A percentile compares a stretch with the other conserved stretches of the same genome.
Evolutionary conservation across 2,329 filamentous ascomycete species (phyloP).

Genomic region (Magnaporthiopsis incrustans): DNA sequence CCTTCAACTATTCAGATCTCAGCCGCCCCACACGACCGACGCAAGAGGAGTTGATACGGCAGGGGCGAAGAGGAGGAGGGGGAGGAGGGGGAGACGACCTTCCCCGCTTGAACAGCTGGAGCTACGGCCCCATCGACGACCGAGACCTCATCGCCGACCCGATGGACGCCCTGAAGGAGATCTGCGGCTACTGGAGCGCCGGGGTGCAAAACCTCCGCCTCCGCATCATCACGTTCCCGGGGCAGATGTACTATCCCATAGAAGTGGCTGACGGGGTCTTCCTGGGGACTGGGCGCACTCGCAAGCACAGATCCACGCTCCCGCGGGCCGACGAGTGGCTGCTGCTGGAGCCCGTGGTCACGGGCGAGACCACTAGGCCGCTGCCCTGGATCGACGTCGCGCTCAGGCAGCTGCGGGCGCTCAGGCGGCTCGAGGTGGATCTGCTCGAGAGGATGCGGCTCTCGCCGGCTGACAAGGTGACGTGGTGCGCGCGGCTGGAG

Average conservation of each 20-base stretch:
- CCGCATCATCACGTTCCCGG: slow-evolving; percentile 24
- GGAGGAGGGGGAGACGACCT: too few relatives aligned
- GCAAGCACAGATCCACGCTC: neutral
- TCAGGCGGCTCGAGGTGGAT: slow-evolving; percentile 34
- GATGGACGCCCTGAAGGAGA: slow-evolving; percentile 22
- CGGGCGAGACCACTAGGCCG: neutral
- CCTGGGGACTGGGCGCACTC: too few relatives aligned
- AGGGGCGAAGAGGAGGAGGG: too few relatives aligned
- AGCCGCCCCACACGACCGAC: slow-evolving; percentile 4
- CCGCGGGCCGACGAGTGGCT: slow-evolving; percentile 12
- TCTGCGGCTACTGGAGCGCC: slow-evolving; percentile 27
- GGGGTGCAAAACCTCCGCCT: slow-evolving; percentile 32
- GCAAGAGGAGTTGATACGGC: too few relatives aligned
- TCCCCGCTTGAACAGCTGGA: too few relatives aligned
- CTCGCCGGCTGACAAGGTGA: slow-evolving; percentile 21
- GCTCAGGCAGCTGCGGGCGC: slow-evolving; percentile 21
- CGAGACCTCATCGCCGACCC: neutral
- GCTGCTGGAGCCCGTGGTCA: neutral
- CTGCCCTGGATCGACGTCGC: slow-evolving; percentile 24
- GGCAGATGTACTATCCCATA: too few relatives aligned
- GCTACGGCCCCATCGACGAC: neutral
- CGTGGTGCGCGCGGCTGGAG: slow-evolving; percentile 27
- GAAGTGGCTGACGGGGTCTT: too few relatives aligned
- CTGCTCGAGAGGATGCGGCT: slow-evolving; percentile 17
- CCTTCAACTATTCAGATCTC: slow-evolving; percentile 29